Evolutionary conservation across 169 alveolate genomes (phyloP).

Genomic region (Plasmodium vinckei): DNA sequence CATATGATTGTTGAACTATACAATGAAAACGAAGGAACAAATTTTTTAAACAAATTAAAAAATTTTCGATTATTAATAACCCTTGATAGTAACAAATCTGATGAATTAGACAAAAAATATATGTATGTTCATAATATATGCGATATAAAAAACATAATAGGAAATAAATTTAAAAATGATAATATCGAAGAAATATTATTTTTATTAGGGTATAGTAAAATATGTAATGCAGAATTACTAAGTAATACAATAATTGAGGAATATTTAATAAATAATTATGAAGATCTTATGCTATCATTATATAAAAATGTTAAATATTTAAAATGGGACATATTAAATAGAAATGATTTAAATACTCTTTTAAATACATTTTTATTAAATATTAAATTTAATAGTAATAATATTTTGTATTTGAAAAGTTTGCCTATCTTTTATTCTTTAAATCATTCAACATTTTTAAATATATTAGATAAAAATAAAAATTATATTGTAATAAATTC

Average conservation of each 20-base stretch:
- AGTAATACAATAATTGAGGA: constrained; percentile 16
- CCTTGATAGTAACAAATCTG: not conserved
- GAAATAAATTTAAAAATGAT: constrained; percentile 25
- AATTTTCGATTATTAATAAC: constrained; percentile 52
- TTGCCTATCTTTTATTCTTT: constrained; percentile 64
- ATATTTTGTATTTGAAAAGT: constrained; percentile 45
- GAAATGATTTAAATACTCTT: constrained; percentile 8
- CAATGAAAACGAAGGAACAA: constrained; percentile 2
- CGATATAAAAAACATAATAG: constrained; percentile 42
- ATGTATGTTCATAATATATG: constrained; percentile 46
- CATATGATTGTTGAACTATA: constrained; percentile 48
- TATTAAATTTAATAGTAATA: constrained; percentile 56
- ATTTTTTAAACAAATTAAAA: constrained; percentile 9
- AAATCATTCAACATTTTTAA: constrained; percentile 20
- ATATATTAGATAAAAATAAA: constrained; percentile 9
- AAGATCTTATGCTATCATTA: constrained; percentile 54
- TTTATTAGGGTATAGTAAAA: constrained; percentile 59
- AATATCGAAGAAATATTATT: constrained; percentile 30
- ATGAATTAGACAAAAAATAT: not conserved
- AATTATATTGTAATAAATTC: constrained; percentile 37
- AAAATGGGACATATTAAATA: constrained; percentile 31
- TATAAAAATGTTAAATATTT: constrained; percentile 13
- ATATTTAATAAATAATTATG: constrained; percentile 47
- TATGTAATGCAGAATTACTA: constrained; percentile 11
- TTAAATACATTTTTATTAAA: constrained; percentile 24